These are phyloP conservation scores for Linnemannia elongata DNA, from an alignment of 192 early-diverging fungal genomes.

Conservation along the genomic window DNA sequence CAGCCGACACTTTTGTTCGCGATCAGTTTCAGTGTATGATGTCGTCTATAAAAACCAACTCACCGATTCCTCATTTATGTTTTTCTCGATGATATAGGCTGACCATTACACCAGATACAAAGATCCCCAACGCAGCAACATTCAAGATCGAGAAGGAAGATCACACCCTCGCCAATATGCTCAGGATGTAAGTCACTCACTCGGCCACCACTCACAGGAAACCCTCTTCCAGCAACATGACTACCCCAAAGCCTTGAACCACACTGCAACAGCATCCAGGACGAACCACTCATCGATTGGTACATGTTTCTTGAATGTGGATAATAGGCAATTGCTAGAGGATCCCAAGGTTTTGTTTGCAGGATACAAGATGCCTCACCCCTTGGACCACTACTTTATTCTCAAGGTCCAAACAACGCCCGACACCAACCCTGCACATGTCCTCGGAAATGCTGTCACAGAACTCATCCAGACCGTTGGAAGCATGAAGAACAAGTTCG, in stretches of 20 bases:
- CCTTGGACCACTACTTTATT: conserved; percentile 91
- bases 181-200: conserved; percentile 82
- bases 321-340: conserved; percentile 83
- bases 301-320: no score
- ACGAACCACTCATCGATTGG: no score
- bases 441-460: conserved; percentile 82
- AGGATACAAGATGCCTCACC: conserved; percentile 97
- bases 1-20: neutral
- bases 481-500: conserved; percentile 87
- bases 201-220: neutral
- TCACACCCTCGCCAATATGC: conserved; percentile 96
- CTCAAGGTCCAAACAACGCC: conserved; percentile 94
- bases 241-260: no score
- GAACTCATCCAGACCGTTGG: conserved; percentile 83
- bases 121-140: conserved; percentile 94
- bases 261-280: no score
- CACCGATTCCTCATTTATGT: neutral
- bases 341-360: conserved; percentile 95
- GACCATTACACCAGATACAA: conserved; percentile 86
- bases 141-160: conserved; percentile 96
- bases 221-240: no score
- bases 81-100: conserved; percentile 66
- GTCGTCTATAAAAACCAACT: neutral
- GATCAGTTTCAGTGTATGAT: neutral
- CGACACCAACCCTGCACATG: conserved; percentile 87